A percentile compares a stretch with the other conserved stretches of the same genome.
These are phyloP conservation scores for Echeveria elegans DNA, from an alignment of 164 flowering plant genomes.

Conservation along the genomic window DNA sequence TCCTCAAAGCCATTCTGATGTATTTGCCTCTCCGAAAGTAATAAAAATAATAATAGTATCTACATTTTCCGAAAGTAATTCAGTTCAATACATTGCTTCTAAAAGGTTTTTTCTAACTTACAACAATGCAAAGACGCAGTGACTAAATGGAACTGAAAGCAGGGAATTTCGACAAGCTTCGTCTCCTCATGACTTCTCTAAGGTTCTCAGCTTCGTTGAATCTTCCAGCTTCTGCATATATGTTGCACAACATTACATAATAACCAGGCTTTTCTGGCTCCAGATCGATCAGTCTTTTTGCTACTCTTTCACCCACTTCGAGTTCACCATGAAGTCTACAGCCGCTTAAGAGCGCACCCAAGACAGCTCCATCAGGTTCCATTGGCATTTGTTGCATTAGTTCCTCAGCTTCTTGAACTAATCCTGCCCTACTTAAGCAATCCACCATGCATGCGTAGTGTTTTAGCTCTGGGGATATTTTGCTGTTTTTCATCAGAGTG, in stretches of 20 bases:
- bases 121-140: background rate
- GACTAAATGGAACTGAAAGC: constrained; percentile 18
- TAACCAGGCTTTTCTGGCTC: constrained; percentile 25
- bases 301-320: constrained; percentile 19
- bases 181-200: constrained; percentile 23
- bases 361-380: constrained; percentile 18
- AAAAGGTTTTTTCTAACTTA: too few species aligned
- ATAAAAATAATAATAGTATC: too few species aligned
- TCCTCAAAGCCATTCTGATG: too few species aligned
- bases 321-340: constrained; percentile 24
- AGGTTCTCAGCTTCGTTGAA: constrained; percentile 20
- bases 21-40: too few species aligned
- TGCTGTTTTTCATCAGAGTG: constrained; percentile 15
- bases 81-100: too few species aligned
- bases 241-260: constrained; percentile 21
- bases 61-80: too few species aligned
- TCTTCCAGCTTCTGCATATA: constrained; percentile 17
- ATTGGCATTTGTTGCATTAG: constrained; percentile 14
- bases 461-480: constrained; percentile 20
- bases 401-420: constrained; percentile 18
- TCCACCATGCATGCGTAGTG: constrained; percentile 33
- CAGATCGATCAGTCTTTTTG: constrained; percentile 14
- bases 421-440: constrained; percentile 23
- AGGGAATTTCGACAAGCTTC: constrained; percentile 17
- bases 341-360: constrained; percentile 27